Conservation (phyloP, 2,329 filamentous ascomycete species). For the Trichoderma sp. region DNA sequence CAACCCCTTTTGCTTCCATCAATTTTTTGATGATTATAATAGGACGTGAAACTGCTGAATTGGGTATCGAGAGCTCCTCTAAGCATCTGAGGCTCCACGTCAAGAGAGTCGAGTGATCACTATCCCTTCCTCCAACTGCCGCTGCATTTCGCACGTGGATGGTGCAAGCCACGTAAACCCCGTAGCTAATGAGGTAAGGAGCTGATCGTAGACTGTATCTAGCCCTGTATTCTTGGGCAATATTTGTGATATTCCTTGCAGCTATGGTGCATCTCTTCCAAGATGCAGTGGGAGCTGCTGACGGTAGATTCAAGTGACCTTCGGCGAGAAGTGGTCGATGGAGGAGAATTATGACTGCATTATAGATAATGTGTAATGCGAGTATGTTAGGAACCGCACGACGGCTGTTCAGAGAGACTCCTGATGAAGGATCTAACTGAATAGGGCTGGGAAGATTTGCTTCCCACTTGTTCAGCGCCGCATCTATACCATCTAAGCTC, state of each 20-base stretch:
- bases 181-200: conserved; percentile 41
- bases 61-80: not conserved
- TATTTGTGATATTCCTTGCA: conserved; percentile 36
- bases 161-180: conserved; percentile 42
- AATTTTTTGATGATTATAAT: not conserved
- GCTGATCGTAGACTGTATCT: conserved; percentile 37
- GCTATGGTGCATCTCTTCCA: conserved; percentile 38
- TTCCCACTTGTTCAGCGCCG: not conserved
- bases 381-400: not conserved
- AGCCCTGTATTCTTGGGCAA: conserved; percentile 33
- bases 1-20: not conserved
- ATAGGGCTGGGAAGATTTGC: not conserved
- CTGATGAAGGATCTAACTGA: not conserved
- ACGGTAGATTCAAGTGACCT: not conserved
- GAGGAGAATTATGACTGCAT: not conserved
- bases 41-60: not conserved
- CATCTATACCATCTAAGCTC: not conserved
- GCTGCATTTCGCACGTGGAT: conserved; percentile 42
- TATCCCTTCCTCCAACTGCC: not conserved
- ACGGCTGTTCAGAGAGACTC: not conserved
- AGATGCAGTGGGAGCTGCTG: conserved; percentile 9
- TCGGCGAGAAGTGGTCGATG: not conserved
- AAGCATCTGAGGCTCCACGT: not conserved
- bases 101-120: not conserved
- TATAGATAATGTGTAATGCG: not conserved